Evolutionary conservation across 352 stramenopile species (phyloP).

Genomic region (Thalassiosira hispida): DNA sequence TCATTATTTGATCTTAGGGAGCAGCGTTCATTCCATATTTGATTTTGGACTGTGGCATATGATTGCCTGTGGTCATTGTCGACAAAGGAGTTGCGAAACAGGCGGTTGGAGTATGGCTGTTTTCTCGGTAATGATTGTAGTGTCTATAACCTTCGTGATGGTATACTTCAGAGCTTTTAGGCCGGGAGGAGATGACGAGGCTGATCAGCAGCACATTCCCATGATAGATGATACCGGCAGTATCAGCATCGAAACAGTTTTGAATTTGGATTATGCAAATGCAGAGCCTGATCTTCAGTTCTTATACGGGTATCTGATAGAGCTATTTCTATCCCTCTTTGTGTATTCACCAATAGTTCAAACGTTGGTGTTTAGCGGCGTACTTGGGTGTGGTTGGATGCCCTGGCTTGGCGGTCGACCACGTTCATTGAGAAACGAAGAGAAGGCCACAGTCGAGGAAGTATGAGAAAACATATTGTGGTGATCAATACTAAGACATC

Average conservation of each 20-base stretch:
- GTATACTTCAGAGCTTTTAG: conserved; percentile 32
- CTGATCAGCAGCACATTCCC: too few relatives aligned
- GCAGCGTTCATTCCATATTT: conserved; percentile 33
- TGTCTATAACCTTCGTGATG: conserved; percentile 25
- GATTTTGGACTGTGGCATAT: conserved; percentile 44
- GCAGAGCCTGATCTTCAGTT: conserved; percentile 55
- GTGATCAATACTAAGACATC: too few relatives aligned
- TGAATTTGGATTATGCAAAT: conserved; percentile 8
- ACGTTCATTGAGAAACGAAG: conserved; percentile 46
- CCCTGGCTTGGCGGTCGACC: conserved; percentile 67
- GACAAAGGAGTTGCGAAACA: conserved; percentile 3
- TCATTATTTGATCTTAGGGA: too few relatives aligned
- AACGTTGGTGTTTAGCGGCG: conserved; percentile 67
- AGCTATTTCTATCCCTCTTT: conserved; percentile 61
- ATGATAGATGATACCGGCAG: too few relatives aligned
- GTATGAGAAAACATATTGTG: too few relatives aligned
- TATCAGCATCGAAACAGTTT: background rate
- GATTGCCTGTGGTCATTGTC: conserved; percentile 29
- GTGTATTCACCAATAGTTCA: conserved; percentile 66
- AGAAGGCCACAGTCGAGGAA: too few relatives aligned
- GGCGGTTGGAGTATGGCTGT: conserved; percentile 34
- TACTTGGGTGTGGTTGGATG: conserved; percentile 58
- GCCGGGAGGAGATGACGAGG: conserved; percentile 7
- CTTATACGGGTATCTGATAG: conserved; percentile 63
- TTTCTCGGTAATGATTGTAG: conserved; percentile 18